Base-by-base conservation (phyloP, 306 rosid genomes). In the Cucurbita argyrosperma region DNA sequence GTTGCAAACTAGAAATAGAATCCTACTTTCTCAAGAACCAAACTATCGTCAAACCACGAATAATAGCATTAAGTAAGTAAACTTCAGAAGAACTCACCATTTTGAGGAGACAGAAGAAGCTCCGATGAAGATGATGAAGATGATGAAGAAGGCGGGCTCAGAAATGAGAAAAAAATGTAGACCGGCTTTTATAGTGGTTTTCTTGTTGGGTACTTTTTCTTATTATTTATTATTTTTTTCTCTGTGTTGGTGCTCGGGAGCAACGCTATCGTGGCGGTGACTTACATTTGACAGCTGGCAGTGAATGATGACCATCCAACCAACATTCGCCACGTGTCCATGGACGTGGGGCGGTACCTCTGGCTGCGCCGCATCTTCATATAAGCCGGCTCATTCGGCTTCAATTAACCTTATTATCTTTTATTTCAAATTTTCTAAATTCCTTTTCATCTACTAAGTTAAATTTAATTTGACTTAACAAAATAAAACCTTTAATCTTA, bases 191-290 rank as follows among this genome's bases (percentile, higher is more conserved):
- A 65, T 65, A 65, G 52, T 19, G 52, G 26, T 14, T 61, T 37
- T 60, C 35, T 2, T 59, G 6, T 23, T 23, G 10, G 5, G 5
- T 30, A 0, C 13, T 56, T 56, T 21, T 56, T 56, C 14, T 50
- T 50, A 50, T 50, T 50, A 4, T 3, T 50, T 50, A 49, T 49
- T 50, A 50, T 49, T 49, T 19, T 21, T 19, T 57, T 57, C 10
- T 54, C 21, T 54, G 58, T n/a, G 58, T 15, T 40, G 49, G 35
- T 65, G 71, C 71, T 65, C 71, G 37, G 71, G 71, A 42, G 71
- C 50, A 65, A 18, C 71, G 71, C n/a, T 18, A 42, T 65, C 52
- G 71, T 65, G 71, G 16, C 23, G 71, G 53, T 64, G 71, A 64
- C 45, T 64, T 40, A 19, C 9, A 40, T n/a, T 1, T 64, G 70